phyloP scores from a whole-genome alignment of 2,329 filamentous ascomycete genomes.

The Botrytis medusae region DNA sequence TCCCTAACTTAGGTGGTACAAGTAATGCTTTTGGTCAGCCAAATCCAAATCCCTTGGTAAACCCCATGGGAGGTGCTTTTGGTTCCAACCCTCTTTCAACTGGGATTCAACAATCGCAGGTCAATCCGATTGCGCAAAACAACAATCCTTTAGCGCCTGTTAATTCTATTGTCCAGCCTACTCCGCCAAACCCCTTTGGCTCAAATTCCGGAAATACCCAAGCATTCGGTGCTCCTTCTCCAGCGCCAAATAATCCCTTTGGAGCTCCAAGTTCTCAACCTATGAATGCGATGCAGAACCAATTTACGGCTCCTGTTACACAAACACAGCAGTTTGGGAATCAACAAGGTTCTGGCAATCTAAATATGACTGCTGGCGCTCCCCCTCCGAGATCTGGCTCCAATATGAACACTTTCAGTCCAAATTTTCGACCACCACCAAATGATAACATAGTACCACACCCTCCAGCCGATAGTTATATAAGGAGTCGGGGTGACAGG shows the following conservation, averaged over 20 bases:
- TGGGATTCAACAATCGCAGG: slow-evolving; percentile 11
- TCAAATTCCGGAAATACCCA: slow-evolving; percentile 33
- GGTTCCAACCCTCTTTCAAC: slow-evolving; percentile 16
- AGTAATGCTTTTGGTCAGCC: slow-evolving; percentile 14
- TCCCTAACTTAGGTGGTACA: slow-evolving; percentile 19
- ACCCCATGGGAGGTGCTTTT: slow-evolving; percentile 19
- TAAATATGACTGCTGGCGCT: not conserved
- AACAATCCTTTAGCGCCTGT: slow-evolving; percentile 20
- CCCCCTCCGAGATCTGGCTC: not conserved
- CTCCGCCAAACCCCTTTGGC: slow-evolving; percentile 39
- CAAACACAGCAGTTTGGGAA: not conserved
- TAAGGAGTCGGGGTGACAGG: slow-evolving; percentile 36
- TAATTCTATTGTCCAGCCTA: slow-evolving; percentile 42
- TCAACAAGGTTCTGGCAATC: not conserved
- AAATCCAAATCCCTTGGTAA: slow-evolving; percentile 22
- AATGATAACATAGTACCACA: slow-evolving; percentile 20
- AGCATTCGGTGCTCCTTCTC: slow-evolving; percentile 44
- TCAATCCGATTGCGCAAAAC: slow-evolving; percentile 2
- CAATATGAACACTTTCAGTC: slow-evolving; percentile 15
- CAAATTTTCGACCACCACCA: slow-evolving; percentile 19
- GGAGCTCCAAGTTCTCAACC: slow-evolving; percentile 15
- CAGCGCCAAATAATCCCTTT: slow-evolving; percentile 22
- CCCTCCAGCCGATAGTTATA: slow-evolving; percentile 30
- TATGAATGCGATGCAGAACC: not conserved
- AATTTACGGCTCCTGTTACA: not conserved